phyloP scores from a whole-genome alignment of 257 asterid species.

The Przewalskia tangutica region DNA sequence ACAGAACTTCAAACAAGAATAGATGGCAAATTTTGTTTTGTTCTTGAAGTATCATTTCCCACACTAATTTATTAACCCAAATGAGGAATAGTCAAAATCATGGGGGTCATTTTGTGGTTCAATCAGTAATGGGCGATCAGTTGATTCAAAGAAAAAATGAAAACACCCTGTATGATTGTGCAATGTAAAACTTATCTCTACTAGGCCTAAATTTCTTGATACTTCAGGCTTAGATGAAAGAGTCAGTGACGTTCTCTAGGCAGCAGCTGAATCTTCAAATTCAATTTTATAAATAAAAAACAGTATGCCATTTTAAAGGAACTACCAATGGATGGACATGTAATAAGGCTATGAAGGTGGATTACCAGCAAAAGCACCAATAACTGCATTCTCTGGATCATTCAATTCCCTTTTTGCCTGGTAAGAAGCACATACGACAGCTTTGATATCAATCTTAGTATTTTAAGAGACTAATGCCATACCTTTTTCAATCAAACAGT shows the following conservation, averaged over 20 bases:
- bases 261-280: not conserved
- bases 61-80: not conserved
- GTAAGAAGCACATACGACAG: constrained; percentile 8
- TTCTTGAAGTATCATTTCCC: not conserved
- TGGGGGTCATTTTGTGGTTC: not conserved
- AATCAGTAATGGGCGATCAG: not conserved
- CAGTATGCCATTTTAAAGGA: not conserved
- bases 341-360: not conserved
- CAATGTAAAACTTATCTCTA: not conserved
- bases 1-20: not conserved
- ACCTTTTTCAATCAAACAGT: constrained; percentile 2
- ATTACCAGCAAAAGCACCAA: constrained; percentile 95
- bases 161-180: not conserved
- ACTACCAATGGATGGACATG: not conserved
- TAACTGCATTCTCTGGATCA: constrained; percentile 83
- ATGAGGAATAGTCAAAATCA: not conserved
- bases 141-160: not conserved
- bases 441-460: not conserved
- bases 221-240: not conserved
- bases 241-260: not conserved
- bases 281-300: not conserved
- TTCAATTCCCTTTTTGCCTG: constrained; percentile 92
- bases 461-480: not conserved
- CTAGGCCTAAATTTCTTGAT: not conserved
- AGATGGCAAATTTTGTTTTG: not conserved